Conservation (phyloP, 768 basidiomycete genomes). For the Kwoniella pini region DNA sequence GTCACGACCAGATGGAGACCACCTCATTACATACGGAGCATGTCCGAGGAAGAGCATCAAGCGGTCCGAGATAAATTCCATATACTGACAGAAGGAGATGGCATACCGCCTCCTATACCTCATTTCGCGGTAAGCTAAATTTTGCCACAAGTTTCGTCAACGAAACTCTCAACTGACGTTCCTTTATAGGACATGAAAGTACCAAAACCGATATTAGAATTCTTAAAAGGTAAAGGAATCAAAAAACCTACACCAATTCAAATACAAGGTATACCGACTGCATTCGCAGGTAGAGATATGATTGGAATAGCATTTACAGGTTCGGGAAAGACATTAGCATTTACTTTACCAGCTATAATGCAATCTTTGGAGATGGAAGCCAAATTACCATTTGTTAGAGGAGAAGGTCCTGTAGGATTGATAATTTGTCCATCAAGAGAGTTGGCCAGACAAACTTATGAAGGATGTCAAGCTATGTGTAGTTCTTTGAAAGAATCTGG, state of each 20-base stretch:
- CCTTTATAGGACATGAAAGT: slow-evolving; percentile 89
- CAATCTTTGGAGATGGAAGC: slow-evolving; percentile 88
- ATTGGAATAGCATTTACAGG: slow-evolving; percentile 99
- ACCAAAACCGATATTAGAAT: slow-evolving; percentile 78
- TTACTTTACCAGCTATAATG: slow-evolving; percentile 98
- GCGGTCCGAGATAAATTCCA: slow-evolving; percentile 84
- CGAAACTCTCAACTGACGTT: not conserved
- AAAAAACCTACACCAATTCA: slow-evolving; percentile 90
- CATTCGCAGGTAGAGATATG: slow-evolving; percentile 95
- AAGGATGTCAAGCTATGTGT: slow-evolving; percentile 87
- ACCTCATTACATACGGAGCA: slow-evolving; percentile 75
- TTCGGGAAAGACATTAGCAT: slow-evolving; percentile 97
- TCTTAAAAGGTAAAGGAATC: slow-evolving; percentile 82
- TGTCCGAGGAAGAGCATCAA: slow-evolving; percentile 68
- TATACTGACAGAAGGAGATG: slow-evolving; percentile 90
- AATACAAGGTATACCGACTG: slow-evolving; percentile 92
- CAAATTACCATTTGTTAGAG: slow-evolving; percentile 82
- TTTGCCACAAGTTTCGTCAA: not conserved
- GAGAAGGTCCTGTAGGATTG: slow-evolving; percentile 96
- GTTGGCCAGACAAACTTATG: slow-evolving; percentile 93
- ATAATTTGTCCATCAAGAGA: slow-evolving; percentile 96
- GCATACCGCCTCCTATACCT: slow-evolving; percentile 89
- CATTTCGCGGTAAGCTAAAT: slow-evolving; percentile 68
- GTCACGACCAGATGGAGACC: slow-evolving; percentile 96
- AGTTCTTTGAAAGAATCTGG: slow-evolving; percentile 70